Conservation (phyloP, 106 monocot species). For the Hemerocallis citrina region DNA sequence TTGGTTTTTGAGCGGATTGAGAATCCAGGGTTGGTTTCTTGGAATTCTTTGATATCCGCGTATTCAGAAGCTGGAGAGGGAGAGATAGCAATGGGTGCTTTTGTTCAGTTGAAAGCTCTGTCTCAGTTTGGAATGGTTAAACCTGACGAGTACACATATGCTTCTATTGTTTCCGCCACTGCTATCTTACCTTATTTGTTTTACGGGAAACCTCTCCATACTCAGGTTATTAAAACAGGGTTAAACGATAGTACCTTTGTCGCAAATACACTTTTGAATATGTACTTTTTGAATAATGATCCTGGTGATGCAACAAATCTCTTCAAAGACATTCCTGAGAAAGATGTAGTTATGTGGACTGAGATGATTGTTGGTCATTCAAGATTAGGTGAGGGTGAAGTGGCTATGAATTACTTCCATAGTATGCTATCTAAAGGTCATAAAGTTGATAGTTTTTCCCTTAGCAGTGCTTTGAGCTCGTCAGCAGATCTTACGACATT, state of each 20-base stretch:
- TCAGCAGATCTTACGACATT: constrained; percentile 51
- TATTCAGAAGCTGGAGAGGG: constrained; percentile 24
- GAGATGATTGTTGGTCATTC: constrained; percentile 83
- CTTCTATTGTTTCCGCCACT: constrained; percentile 31
- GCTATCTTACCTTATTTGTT: constrained; percentile 30
- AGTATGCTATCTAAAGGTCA: constrained; percentile 58
- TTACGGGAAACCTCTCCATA: constrained; percentile 73
- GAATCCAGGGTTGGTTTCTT: constrained; percentile 35
- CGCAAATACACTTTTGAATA: constrained; percentile 56
- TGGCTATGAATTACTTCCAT: constrained; percentile 44
- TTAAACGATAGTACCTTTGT: constrained; percentile 44
- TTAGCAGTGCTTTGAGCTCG: constrained; percentile 70
- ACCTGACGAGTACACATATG: constrained; percentile 53
- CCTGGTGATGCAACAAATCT: constrained; percentile 34
- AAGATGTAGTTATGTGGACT: constrained; percentile 73
- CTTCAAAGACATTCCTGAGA: constrained; percentile 34
- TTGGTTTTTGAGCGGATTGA: constrained; percentile 32
- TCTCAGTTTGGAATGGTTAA: constrained; percentile 1
- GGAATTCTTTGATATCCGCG: constrained; percentile 46
- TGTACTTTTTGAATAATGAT: constrained; percentile 79
- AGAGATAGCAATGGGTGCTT: constrained; percentile 29
- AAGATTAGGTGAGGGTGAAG: constrained; percentile 49
- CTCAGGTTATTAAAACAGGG: constrained; percentile 45
- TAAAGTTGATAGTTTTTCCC: constrained; percentile 63
- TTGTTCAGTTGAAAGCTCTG: constrained; percentile 14